These are phyloP conservation scores for Tetracladium maxilliforme DNA, from an alignment of 2,329 filamentous ascomycete genomes.

Conservation along the genomic window DNA sequence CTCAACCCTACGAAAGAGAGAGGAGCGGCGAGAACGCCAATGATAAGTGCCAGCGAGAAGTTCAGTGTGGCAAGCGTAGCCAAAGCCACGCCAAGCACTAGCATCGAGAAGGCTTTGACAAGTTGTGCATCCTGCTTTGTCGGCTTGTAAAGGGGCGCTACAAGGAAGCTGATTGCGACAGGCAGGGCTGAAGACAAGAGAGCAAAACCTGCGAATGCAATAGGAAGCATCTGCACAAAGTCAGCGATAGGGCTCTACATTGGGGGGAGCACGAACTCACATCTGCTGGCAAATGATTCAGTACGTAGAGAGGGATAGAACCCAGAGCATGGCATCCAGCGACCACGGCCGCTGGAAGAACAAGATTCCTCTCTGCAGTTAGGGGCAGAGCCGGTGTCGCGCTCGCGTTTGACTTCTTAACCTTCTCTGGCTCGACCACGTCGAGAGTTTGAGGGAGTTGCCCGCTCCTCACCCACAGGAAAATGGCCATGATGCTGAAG, in stretches of 20 bases:
- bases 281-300: conserved; percentile 56
- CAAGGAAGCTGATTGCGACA: conserved; percentile 34
- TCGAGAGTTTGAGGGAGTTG: conserved; percentile 13
- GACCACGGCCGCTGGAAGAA: conserved; percentile 62
- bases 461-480: conserved; percentile 85
- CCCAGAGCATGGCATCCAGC: conserved; percentile 61
- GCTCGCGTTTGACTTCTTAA: conserved; percentile 6
- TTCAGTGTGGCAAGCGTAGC: conserved; percentile 90
- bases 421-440: conserved; percentile 7
- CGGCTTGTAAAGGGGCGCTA: conserved; percentile 35
- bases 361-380: conserved; percentile 36
- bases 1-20: conserved; percentile 55
- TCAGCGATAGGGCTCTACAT: not conserved
- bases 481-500: conserved; percentile 90
- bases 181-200: conserved; percentile 40
- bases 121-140: conserved; percentile 60
- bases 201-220: conserved; percentile 43
- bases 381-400: conserved; percentile 5
- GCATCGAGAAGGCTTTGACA: conserved; percentile 81
- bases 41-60: conserved; percentile 76
- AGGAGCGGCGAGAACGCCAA: conserved; percentile 67
- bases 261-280: conserved; percentile 24
- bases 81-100: conserved; percentile 81
- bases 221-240: conserved; percentile 35
- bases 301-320: conserved; percentile 69